These are phyloP conservation scores for Carex sylvatica DNA, from an alignment of 202 grass and related monocot genomes.

Conservation along the genomic window DNA sequence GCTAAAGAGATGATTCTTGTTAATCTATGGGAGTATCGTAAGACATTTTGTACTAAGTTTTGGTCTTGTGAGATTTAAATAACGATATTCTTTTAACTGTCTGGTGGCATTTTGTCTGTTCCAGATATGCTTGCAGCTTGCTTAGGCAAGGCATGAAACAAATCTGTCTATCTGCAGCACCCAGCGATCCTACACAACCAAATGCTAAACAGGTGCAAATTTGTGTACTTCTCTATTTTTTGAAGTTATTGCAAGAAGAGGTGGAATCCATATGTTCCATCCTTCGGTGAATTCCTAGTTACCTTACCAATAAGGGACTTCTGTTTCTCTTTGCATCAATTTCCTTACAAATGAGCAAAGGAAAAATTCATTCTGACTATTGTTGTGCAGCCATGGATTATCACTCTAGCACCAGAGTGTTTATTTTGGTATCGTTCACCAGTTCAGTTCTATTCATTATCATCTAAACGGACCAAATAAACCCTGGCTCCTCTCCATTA, in stretches of 20 bases:
- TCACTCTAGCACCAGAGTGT: not conserved
- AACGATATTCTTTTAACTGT: not conserved
- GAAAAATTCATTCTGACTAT: not conserved
- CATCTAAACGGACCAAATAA: not conserved
- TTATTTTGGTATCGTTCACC: not conserved
- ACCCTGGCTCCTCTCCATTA: not conserved
- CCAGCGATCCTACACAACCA: slow-evolving; percentile 54
- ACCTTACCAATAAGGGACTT: not conserved
- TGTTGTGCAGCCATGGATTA: not conserved
- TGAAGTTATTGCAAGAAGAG: slow-evolving; percentile 22
- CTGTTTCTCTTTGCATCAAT: not conserved
- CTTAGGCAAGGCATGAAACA: slow-evolving; percentile 94
- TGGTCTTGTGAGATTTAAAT: not conserved
- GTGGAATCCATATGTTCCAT: not conserved
- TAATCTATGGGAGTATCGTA: not conserved
- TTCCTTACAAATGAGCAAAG: not conserved
- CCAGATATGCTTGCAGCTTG: slow-evolving; percentile 93
- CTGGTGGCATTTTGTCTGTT: slow-evolving; percentile 33
- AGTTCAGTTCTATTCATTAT: not conserved
- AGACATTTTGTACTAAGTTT: not conserved
- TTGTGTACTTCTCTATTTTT: slow-evolving; percentile 20
- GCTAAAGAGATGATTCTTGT: not conserved
- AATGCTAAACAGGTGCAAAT: slow-evolving; percentile 76
- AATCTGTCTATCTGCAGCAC: slow-evolving; percentile 60
- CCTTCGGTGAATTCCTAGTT: not conserved